These are phyloP conservation scores for Zasmidium cellare DNA, from an alignment of 2,329 filamentous ascomycete genomes.

Conservation along the genomic window DNA sequence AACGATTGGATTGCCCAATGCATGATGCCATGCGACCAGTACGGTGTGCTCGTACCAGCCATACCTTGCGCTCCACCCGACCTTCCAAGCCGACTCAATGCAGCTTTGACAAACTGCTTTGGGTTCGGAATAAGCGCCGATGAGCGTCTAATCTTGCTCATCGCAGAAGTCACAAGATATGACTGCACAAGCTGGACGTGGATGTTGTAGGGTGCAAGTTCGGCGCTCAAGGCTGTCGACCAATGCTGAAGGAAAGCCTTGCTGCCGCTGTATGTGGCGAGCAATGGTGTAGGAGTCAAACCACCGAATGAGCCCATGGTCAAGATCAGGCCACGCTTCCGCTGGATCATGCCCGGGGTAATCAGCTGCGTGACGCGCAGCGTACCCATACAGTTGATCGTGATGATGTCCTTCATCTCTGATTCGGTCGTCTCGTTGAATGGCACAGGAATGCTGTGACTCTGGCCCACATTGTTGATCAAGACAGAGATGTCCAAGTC, in stretches of 20 bases:
- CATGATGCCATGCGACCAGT: conserved; percentile 88
- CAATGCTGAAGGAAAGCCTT: conserved; percentile 98
- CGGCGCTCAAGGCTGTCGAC: conserved; percentile 81
- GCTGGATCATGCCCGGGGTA: conserved; percentile 78
- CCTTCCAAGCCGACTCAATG: conserved; percentile 76
- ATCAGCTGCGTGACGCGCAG: conserved; percentile 84
- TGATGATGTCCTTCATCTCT: conserved; percentile 88
- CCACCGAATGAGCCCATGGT: conserved; percentile 98
- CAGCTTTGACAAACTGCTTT: conserved; percentile 75
- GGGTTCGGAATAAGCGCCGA: conserved; percentile 78
- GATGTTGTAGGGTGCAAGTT: conserved; percentile 77
- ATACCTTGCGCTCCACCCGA: conserved; percentile 76
- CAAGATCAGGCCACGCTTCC: conserved; percentile 83
- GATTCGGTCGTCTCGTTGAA: conserved; percentile 77
- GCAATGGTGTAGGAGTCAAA: conserved; percentile 83
- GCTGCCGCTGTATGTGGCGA: conserved; percentile 95
- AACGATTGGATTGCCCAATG: conserved; percentile 73
- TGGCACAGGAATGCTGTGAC: conserved; percentile 86
- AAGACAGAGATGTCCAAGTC: conserved; percentile 75
- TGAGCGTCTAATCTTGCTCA: conserved; percentile 89
- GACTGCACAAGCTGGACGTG: conserved; percentile 89
- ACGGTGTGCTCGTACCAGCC: conserved; percentile 84
- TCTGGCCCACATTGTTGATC: conserved; percentile 96
- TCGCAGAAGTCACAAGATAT: conserved; percentile 91
- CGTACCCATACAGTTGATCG: conserved; percentile 91